phyloP scores from a whole-genome alignment of 2,329 filamentous ascomycete genomes.

The Aspergillus intermedius region DNA sequence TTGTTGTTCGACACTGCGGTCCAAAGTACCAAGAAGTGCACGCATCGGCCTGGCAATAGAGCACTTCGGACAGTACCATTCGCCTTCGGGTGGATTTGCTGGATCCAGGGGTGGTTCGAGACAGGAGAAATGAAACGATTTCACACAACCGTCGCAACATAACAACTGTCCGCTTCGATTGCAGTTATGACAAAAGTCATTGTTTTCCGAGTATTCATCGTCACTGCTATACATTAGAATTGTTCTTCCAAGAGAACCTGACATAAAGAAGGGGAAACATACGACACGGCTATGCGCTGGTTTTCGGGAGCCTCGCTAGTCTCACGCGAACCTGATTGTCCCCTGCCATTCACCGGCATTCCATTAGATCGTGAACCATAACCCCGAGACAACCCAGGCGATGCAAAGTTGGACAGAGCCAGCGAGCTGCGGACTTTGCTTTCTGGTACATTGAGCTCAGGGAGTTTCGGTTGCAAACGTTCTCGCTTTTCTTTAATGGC shows the following conservation, averaged over 20 bases:
- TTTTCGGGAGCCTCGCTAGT: slow-evolving; percentile 20
- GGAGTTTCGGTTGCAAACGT: slow-evolving; percentile 15
- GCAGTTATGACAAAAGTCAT: slow-evolving; percentile 85
- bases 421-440: slow-evolving; percentile 22
- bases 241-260: not conserved
- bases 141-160: slow-evolving; percentile 87
- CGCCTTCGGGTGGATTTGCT: slow-evolving; percentile 58
- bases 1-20: slow-evolving; percentile 59
- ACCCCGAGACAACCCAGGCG: slow-evolving; percentile 3
- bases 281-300: slow-evolving; percentile 14
- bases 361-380: slow-evolving; percentile 1
- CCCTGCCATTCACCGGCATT: slow-evolving; percentile 1
- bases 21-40: slow-evolving; percentile 57
- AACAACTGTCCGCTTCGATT: slow-evolving; percentile 76
- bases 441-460: slow-evolving; percentile 15
- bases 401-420: slow-evolving; percentile 7
- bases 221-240: slow-evolving; percentile 13
- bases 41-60: slow-evolving; percentile 53
- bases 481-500: slow-evolving; percentile 20
- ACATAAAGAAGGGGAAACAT: not conserved
- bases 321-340: slow-evolving; percentile 13
- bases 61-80: slow-evolving; percentile 72
- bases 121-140: slow-evolving; percentile 85
- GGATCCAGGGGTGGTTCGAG: slow-evolving; percentile 71
- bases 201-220: slow-evolving; percentile 56